phyloP scores from a whole-genome alignment of 2,329 filamentous ascomycete species.

The Fusarium palustre region DNA sequence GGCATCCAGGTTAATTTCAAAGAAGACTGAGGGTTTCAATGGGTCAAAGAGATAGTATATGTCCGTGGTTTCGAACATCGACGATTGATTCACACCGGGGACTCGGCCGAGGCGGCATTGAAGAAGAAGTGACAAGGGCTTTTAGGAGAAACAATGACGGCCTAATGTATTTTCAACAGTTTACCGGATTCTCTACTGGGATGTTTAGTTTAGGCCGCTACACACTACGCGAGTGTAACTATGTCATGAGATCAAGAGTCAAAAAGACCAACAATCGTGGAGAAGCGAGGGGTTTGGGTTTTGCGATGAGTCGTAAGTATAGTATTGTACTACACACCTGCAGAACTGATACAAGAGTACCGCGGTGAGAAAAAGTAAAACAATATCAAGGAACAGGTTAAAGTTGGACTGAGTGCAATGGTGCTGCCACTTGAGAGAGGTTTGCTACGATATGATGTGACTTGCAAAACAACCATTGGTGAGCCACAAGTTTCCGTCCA shows the following conservation, averaged over 20 bases:
- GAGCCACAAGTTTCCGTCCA: background rate
- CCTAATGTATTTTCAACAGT: background rate
- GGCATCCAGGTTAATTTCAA: background rate
- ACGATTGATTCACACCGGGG: conserved; percentile 6
- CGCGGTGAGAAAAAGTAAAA: conserved; percentile 18
- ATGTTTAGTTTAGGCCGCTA: background rate
- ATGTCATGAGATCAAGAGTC: conserved; percentile 3
- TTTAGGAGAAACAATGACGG: background rate
- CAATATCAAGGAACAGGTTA: background rate
- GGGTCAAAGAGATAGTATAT: background rate
- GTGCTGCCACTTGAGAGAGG: conserved; percentile 15
- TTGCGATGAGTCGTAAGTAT: conserved; percentile 23
- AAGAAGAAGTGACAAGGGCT: background rate
- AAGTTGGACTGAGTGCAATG: background rate
- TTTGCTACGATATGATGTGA: conserved; percentile 18
- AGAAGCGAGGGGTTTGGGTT: conserved; percentile 11
- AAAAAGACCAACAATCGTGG: conserved; percentile 1
- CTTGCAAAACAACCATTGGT: background rate
- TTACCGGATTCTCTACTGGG: background rate
- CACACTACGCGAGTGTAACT: conserved; percentile 21
- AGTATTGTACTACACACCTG: background rate
- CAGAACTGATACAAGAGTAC: background rate
- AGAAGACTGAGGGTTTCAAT: conserved; percentile 1
- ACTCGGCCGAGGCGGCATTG: background rate
- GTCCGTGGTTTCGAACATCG: conserved; percentile 1